Conservation (phyloP, 805 yeast genomes). For the Cyberlindnera sargentensis region DNA sequence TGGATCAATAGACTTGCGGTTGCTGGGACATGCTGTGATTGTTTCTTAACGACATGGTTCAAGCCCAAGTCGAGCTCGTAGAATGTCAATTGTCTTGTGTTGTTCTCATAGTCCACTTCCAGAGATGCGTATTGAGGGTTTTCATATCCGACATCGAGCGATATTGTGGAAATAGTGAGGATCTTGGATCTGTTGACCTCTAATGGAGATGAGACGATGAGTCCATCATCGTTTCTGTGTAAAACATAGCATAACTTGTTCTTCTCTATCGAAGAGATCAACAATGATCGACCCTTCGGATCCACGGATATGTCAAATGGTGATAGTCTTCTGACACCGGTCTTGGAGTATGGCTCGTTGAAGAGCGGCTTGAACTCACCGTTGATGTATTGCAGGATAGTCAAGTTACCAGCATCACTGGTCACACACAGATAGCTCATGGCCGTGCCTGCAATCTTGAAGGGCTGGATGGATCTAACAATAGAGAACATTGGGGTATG, state of each 20-base stretch:
- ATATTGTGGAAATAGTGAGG: conserved; percentile 47
- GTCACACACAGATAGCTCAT: conserved; percentile 59
- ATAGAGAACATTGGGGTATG: conserved; percentile 49
- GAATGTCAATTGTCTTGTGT: conserved; percentile 40
- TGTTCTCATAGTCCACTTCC: conserved; percentile 46
- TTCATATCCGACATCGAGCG: conserved; percentile 75
- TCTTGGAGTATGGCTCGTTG: conserved; percentile 65
- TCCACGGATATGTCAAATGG: conserved; percentile 76
- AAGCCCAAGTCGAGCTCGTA: conserved; percentile 85
- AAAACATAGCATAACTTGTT: conserved; percentile 66
- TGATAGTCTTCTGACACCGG: conserved; percentile 65
- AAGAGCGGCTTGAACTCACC: conserved; percentile 36
- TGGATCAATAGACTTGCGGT: conserved; percentile 50
- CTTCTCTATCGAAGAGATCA: conserved; percentile 68
- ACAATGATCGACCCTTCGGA: conserved; percentile 60
- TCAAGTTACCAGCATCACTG: conserved; percentile 73
- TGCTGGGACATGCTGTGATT: conserved; percentile 31
- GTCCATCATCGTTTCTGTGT: conserved; percentile 39
- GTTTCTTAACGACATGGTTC: conserved; percentile 59
- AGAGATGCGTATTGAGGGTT: conserved; percentile 82
- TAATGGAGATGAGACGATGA: conserved; percentile 64
- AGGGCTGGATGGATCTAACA: conserved; percentile 43
- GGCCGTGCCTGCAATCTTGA: conserved; percentile 46
- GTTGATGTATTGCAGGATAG: conserved; percentile 36
- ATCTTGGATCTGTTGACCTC: conserved; percentile 49